Percentiles rank a stretch among this genome's conserved stretches.
These are phyloP conservation scores for Gossypium aridum DNA, from an alignment of 441 rosid species.

Conservation along the genomic window DNA sequence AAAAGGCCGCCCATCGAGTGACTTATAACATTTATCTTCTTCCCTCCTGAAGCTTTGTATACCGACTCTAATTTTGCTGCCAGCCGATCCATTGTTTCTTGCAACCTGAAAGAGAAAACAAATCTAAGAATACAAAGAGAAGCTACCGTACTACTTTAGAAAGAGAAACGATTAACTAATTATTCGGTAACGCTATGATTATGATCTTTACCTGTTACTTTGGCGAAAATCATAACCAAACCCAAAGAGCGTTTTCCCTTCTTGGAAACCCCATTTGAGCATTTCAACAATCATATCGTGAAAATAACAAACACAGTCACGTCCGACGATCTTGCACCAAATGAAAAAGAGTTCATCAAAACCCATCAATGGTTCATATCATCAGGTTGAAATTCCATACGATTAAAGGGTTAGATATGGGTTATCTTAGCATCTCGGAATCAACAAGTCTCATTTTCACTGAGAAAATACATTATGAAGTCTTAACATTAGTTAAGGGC, in stretches of 20 bases:
- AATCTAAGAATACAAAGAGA: background rate
- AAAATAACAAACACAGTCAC: slow-evolving; percentile 75
- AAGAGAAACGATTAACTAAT: background rate
- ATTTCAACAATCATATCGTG: slow-evolving; percentile 94
- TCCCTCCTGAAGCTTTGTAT: slow-evolving; percentile 80
- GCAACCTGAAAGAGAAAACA: slow-evolving; percentile 36
- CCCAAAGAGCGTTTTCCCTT: slow-evolving; percentile 89
- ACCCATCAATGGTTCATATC: slow-evolving; percentile 3
- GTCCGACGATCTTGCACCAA: slow-evolving; percentile 62
- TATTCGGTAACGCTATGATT: background rate
- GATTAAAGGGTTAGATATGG: background rate
- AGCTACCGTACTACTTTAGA: background rate
- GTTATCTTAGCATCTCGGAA: background rate
- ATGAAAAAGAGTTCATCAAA: background rate
- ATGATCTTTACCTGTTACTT: slow-evolving; percentile 67
- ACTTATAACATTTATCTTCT: slow-evolving; percentile 77
- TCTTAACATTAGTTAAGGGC: background rate
- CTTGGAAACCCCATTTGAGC: slow-evolving; percentile 91
- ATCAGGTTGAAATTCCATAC: background rate
- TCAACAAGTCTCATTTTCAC: background rate
- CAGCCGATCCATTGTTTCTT: slow-evolving; percentile 59
- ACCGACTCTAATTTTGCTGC: slow-evolving; percentile 62
- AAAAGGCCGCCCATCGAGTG: slow-evolving; percentile 98
- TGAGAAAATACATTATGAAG: background rate
- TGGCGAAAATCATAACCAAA: slow-evolving; percentile 97